Percentiles rank a stretch among this genome's conserved stretches.
Conservation (phyloP, 2,329 filamentous ascomycete species). For the Trichoderma aggressivum region DNA sequence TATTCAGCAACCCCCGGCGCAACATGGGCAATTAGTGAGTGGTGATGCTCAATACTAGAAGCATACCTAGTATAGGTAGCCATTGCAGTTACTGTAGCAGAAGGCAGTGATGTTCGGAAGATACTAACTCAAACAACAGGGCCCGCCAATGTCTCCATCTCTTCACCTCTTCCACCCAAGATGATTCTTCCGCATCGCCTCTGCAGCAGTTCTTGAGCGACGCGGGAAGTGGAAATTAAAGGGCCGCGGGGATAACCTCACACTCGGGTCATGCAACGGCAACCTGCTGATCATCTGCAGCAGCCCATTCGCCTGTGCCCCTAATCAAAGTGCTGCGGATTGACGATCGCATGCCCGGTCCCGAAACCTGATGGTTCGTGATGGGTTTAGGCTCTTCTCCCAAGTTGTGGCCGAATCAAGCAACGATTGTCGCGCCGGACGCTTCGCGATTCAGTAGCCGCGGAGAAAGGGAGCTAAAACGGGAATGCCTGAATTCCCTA, state of each 20-base stretch:
- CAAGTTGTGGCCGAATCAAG: not conserved
- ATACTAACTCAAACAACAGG: not conserved
- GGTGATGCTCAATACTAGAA: not conserved
- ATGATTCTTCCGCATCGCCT: not conserved
- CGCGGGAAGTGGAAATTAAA: constrained; percentile 9
- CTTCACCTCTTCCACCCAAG: not conserved
- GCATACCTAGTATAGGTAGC: not conserved
- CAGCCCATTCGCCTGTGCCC: not conserved
- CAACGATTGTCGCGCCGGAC: not conserved
- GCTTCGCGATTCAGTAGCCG: not conserved
- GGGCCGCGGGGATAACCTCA: not conserved
- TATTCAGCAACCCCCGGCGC: not conserved
- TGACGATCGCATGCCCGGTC: not conserved
- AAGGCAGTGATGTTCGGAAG: not conserved
- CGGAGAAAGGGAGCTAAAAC: not conserved
- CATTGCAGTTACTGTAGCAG: not conserved
- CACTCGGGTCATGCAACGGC: not conserved
- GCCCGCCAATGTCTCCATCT: not conserved
- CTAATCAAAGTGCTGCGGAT: not conserved
- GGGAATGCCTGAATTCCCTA: too few relatives aligned
- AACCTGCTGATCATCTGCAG: constrained; percentile 3
- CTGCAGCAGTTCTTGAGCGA: not conserved
- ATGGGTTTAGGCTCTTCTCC: not conserved
- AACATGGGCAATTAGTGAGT: not conserved
- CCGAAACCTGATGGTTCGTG: constrained; percentile 2